phyloP scores from a whole-genome alignment of 2,329 filamentous ascomycete species.

The Fusarium nygamai region DNA sequence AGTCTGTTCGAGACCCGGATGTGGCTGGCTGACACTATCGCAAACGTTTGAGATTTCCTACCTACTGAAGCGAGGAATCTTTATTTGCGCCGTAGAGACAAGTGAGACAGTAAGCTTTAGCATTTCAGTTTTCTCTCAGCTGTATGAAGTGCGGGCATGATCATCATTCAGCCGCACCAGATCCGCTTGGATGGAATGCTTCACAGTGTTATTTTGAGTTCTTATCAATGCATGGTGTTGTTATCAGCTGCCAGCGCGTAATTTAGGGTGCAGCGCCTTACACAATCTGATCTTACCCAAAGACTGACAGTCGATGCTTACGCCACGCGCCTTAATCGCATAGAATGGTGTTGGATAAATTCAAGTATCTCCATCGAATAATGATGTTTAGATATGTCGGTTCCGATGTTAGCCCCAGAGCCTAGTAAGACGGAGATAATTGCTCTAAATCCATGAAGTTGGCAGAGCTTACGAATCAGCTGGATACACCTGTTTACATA shows the following conservation, averaged over 20 bases:
- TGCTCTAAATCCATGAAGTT: background rate
- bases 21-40: background rate
- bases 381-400: no score
- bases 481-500: no score
- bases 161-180: background rate
- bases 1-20: background rate
- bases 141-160: background rate
- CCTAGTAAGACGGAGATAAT: background rate
- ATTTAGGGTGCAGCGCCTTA: no score
- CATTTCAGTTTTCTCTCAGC: background rate
- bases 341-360: no score
- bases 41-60: background rate
- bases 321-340: fast-evolving
- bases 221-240: no score
- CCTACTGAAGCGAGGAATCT: no score
- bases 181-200: background rate
- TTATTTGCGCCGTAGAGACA: background rate
- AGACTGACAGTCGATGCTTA: no score
- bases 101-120: background rate
- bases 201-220: no score
- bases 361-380: no score
- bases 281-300: no score
- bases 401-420: no score
- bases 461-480: background rate
- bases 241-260: background rate